Base-by-base conservation (phyloP, 164 flowering plant species). In the Tetrastigma voinierianum region DNA sequence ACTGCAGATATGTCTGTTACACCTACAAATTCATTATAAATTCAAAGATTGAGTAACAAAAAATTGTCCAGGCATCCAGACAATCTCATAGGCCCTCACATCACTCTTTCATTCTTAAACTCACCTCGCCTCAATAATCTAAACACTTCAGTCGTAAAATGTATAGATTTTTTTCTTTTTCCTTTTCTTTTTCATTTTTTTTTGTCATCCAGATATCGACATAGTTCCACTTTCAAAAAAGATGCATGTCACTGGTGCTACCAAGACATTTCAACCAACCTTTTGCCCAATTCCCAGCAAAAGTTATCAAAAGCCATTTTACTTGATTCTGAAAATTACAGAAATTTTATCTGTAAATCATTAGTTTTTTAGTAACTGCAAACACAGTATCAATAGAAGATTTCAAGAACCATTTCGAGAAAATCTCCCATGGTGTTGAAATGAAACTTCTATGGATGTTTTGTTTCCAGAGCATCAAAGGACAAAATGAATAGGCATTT, bases 1-100 rank as follows among this genome's bases (percentile, higher is more conserved):
- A 82, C 32, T 82, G 83, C 67, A 82, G 67, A 65, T 82, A 82
- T 11, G 83, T 82, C 85, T 82, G 81, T 70, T 62, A 15, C 67
- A 70, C 60, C 69, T n/a, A 53, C 45, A 70, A 44, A 43, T 23
- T 49, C 46, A 51, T 4, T 48, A 47, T 45, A 61, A 44, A 19
- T 20, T 62, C 23, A 10, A 47, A 16, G 48, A 20, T n/a, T 4
- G 7, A 20, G 17, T 20, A 48, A 18, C 1, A 51, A 14, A 32
- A 7, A 40, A 67, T 40, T 16, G 10, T n/a, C 2, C 53, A 46
- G 11, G 11, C 13, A 12, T 46, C 10, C 40, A 14, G n/a, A 14
- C 20, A 17, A 59, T 59, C 44, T 13, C 12, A 24, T n/a, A 5
- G 43, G 14, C 44, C n/a, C 44, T 59, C 8, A 18, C 2, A 17